Percentiles rank a stretch among this genome's conserved stretches.
Evolutionary conservation across 2,329 filamentous ascomycete genomes (phyloP).

Genomic region (Blastomyces silverae): DNA sequence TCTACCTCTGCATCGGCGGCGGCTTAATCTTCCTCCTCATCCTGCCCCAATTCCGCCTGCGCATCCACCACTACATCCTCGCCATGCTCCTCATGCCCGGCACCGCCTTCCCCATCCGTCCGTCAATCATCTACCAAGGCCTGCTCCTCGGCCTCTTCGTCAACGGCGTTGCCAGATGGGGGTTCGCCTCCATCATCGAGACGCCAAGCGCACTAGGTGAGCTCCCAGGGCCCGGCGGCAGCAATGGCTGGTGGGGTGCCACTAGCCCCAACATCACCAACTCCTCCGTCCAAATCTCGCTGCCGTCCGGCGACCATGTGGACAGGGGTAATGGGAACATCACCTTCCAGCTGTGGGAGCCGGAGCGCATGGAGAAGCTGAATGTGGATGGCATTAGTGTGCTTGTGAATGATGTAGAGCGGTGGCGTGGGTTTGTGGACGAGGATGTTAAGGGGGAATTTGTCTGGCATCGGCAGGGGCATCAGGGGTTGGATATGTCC

Average conservation of each 20-base stretch:
- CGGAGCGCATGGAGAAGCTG: conserved; percentile 35
- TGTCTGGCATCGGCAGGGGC: conserved; percentile 45
- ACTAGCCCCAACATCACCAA: conserved; percentile 51
- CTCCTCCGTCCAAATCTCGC: conserved; percentile 38
- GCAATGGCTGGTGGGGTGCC: conserved; percentile 40
- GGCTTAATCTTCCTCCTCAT: conserved; percentile 64
- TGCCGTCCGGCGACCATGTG: conserved; percentile 36
- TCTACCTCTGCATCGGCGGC: conserved; percentile 64
- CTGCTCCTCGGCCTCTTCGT: conserved; percentile 85
- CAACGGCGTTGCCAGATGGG: conserved; percentile 90
- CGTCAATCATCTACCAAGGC: conserved; percentile 79
- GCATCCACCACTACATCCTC: conserved; percentile 93
- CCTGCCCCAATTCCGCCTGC: conserved; percentile 69
- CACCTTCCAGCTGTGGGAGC: conserved; percentile 41
- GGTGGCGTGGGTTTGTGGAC: conserved; percentile 52
- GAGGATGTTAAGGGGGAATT: conserved; percentile 44
- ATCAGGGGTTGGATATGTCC: conserved; percentile 35
- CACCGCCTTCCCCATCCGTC: conserved; percentile 79
- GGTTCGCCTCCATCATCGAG: conserved; percentile 81
- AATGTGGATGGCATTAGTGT: conserved; percentile 53
- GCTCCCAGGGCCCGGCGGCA: conserved; percentile 39
- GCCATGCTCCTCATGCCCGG: conserved; percentile 80
- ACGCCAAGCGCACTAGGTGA: conserved; percentile 63
- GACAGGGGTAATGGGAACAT: conserved; percentile 40
- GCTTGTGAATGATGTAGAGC: conserved; percentile 58